A percentile compares a stretch with the other conserved stretches of the same genome.
Evolutionary conservation across 2,329 filamentous ascomycete genomes (phyloP).

Genomic region (Pseudogymnoascus verrucosus): DNA sequence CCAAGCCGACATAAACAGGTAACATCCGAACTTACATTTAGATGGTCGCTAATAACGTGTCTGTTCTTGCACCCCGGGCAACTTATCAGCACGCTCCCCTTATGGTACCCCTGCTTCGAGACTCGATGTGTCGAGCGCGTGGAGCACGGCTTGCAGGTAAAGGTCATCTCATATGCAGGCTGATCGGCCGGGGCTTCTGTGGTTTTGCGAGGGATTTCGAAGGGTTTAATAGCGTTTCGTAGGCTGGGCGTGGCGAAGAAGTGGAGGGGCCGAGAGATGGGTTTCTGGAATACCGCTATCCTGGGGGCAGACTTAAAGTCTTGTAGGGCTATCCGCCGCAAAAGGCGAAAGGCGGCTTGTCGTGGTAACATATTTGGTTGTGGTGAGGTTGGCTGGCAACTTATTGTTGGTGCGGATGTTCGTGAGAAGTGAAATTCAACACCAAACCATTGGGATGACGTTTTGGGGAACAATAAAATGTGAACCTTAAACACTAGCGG

Average conservation of each 20-base stretch:
- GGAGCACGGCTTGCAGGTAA: conserved; percentile 85
- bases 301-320: background rate
- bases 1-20: background rate
- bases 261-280: background rate
- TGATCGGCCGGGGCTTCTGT: conserved; percentile 8
- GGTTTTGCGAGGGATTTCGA: background rate
- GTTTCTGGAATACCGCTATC: background rate
- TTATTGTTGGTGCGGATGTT: background rate
- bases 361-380: conserved; percentile 1
- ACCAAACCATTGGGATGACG: background rate
- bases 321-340: conserved; percentile 8
- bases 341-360: conserved; percentile 15
- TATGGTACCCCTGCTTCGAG: conserved; percentile 91
- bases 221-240: background rate
- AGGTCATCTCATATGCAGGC: conserved; percentile 78
- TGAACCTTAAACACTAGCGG: conserved; percentile 6
- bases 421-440: background rate
- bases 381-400: background rate
- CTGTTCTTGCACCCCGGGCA: conserved; percentile 81
- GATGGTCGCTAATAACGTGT: conserved; percentile 86
- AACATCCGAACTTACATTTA: conserved; percentile 43
- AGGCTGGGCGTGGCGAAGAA: conserved; percentile 3
- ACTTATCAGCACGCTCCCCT: conserved; percentile 78
- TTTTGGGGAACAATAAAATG: background rate
- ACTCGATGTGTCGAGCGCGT: conserved; percentile 75